Evolutionary conservation across 208 protist genomes (phyloP).

Genomic region (Tritrichomonas musculus): DNA sequence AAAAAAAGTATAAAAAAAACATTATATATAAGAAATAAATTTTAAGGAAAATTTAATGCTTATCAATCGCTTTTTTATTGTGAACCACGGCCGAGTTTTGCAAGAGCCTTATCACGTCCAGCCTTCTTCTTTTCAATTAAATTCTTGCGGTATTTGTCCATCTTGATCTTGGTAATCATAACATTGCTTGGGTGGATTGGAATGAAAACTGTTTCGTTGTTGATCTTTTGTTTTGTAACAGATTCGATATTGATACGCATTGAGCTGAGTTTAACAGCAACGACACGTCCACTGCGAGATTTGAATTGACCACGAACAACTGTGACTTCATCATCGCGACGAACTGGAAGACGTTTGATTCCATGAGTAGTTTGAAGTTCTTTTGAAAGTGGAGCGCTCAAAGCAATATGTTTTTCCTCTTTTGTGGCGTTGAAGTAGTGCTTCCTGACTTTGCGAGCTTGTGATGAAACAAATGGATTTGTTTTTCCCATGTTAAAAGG

Average conservation of each 20-base stretch:
- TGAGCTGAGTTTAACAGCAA: not conserved
- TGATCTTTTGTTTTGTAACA: not conserved
- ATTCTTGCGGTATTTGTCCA: constrained; percentile 89
- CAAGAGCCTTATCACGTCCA: not conserved
- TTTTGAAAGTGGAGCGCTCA: not conserved
- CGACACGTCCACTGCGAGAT: not conserved
- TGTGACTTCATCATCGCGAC: not conserved
- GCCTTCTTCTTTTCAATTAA: constrained; percentile 67
- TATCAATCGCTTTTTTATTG: too few relatives aligned
- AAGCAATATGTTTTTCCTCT: not conserved
- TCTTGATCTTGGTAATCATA: constrained; percentile 94
- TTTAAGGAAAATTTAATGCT: too few relatives aligned
- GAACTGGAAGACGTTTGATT: not conserved
- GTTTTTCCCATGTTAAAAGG: not conserved
- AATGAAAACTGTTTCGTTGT: constrained; percentile 37
- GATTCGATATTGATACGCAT: not conserved
- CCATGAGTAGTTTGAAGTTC: not conserved
- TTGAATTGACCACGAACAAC: not conserved
- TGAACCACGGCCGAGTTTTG: constrained; percentile 14
- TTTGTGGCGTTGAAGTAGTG: not conserved
- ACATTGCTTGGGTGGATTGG: constrained; percentile 92
- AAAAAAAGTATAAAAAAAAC: too few relatives aligned
- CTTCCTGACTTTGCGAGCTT: not conserved
- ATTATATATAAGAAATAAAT: too few relatives aligned
- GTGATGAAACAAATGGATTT: constrained; percentile 24